phyloP scores from a whole-genome alignment of 2,329 filamentous ascomycete genomes.

The Ustulina deusta region DNA sequence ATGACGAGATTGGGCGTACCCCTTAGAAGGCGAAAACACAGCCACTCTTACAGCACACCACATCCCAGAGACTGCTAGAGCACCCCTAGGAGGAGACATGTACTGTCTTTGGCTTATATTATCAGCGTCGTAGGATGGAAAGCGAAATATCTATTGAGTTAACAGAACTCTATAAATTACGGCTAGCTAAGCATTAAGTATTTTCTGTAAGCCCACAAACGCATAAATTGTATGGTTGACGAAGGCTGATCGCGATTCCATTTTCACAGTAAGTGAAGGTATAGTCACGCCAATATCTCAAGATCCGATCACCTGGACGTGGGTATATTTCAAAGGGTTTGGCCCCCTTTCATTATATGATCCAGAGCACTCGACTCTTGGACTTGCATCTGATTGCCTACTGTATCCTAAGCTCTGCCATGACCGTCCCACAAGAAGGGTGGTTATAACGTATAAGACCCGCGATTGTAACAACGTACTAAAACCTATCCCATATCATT shows the following conservation, averaged over 20 bases:
- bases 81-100: not conserved
- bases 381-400: not conserved
- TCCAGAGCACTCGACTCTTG: not conserved
- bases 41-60: not conserved
- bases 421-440: not conserved
- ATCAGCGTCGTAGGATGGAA: not conserved
- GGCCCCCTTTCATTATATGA: not conserved
- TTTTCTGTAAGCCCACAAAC: not conserved
- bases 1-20: not conserved
- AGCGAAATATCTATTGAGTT: not conserved
- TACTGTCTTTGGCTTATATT: not conserved
- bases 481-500: not conserved
- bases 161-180: not conserved
- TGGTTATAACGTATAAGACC: not conserved
- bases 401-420: not conserved
- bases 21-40: not conserved
- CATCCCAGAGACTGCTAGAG: not conserved
- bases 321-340: not conserved
- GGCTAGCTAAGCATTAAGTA: not conserved
- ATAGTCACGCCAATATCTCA: not conserved
- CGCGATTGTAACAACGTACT: not conserved
- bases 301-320: not conserved
- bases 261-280: not conserved
- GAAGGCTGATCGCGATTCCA: not conserved
- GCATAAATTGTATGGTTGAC: not conserved